Conservation (phyloP, 202 grass and related monocot species). For the Dendrocalamus latiflorus region DNA sequence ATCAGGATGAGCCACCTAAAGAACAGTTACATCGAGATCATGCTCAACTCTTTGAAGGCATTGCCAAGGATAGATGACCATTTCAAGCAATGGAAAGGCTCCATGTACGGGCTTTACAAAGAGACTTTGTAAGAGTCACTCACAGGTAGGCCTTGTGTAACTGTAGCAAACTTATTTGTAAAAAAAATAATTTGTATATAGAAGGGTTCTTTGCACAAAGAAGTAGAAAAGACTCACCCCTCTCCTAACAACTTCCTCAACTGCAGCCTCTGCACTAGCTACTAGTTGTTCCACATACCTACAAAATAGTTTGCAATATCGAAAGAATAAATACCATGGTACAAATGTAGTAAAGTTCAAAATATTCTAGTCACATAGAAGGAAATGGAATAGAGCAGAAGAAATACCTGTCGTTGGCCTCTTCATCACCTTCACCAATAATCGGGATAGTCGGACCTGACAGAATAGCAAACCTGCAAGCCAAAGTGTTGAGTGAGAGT, state of each 20-base stretch:
- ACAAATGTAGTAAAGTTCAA: conserved; percentile 1
- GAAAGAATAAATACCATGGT: conserved; percentile 18
- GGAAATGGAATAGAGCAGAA: conserved; percentile 8
- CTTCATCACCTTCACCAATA: conserved; percentile 93
- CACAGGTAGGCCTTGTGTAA: not conserved
- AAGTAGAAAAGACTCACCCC: conserved; percentile 55
- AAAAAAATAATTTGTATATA: not conserved
- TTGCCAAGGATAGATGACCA: conserved; percentile 1
- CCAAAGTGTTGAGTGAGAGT: conserved; percentile 7
- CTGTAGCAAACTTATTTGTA: not conserved
- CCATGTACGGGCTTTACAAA: not conserved
- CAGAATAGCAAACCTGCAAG: conserved; percentile 86
- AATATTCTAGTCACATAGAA: conserved; percentile 4
- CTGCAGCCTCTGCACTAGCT: conserved; percentile 85
- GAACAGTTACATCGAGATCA: conserved; percentile 3
- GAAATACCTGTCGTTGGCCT: conserved; percentile 89
- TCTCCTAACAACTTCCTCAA: conserved; percentile 84
- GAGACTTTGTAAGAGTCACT: not conserved
- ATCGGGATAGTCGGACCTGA: conserved; percentile 95
- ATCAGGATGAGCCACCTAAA: conserved; percentile 81
- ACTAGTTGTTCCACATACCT: conserved; percentile 96
- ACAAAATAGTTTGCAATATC: conserved; percentile 31
- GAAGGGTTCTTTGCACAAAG: not conserved
- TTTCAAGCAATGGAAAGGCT: not conserved
- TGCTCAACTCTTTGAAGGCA: not conserved